phyloP scores from a whole-genome alignment of 345 rosid genomes.

The Limnanthes douglasii region DNA sequence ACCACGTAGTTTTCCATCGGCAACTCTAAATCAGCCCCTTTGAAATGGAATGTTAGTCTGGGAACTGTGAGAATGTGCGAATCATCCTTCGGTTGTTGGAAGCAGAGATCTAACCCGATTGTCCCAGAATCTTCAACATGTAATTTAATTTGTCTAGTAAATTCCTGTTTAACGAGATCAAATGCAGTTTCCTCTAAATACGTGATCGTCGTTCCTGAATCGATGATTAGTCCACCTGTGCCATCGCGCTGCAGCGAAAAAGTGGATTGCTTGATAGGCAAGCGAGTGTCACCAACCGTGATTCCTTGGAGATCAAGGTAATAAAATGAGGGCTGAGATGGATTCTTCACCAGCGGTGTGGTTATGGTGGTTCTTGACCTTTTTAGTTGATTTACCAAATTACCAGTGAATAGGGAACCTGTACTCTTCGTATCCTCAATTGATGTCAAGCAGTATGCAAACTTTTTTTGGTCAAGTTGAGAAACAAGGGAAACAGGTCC shows the following conservation, averaged over 20 bases:
- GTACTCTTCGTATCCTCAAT: conserved; percentile 32
- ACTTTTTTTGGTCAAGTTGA: conserved; percentile 55
- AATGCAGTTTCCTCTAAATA: conserved; percentile 50
- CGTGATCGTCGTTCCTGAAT: conserved; percentile 85
- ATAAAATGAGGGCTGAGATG: conserved; percentile 70
- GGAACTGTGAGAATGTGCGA: conserved; percentile 42
- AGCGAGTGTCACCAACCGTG: conserved; percentile 49
- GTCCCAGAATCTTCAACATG: conserved; percentile 33
- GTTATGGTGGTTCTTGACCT: conserved; percentile 8
- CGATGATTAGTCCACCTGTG: conserved; percentile 76
- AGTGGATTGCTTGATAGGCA: conserved; percentile 48
- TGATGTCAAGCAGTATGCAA: conserved; percentile 70
- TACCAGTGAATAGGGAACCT: conserved; percentile 42
- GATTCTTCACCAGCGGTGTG: conserved; percentile 41
- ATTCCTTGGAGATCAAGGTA: conserved; percentile 81
- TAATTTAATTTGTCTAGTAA: conserved; percentile 32
- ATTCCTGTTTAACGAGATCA: conserved; percentile 30
- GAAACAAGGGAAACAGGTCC: conserved; percentile 69
- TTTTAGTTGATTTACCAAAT: conserved; percentile 14
- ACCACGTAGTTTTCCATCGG: conserved; percentile 78
- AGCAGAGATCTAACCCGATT: conserved; percentile 81
- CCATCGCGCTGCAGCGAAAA: conserved; percentile 59
- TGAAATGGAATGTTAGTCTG: conserved; percentile 50
- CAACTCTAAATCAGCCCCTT: conserved; percentile 63
- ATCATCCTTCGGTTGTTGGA: conserved; percentile 23